These are phyloP conservation scores for Sporothrix inflata DNA, from an alignment of 2,329 filamentous ascomycete genomes.

Conservation along the genomic window DNA sequence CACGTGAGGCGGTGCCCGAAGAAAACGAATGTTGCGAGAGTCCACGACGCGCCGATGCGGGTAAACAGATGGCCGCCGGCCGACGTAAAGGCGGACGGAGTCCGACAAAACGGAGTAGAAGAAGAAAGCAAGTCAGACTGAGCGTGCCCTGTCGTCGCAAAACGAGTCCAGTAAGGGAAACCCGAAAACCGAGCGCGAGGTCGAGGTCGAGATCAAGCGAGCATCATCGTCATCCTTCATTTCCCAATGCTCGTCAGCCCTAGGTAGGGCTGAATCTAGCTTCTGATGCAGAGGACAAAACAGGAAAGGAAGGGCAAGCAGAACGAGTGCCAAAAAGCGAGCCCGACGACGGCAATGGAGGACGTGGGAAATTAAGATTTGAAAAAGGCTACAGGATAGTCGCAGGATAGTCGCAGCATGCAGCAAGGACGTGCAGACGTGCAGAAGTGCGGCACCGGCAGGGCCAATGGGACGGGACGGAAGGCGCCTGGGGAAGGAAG, in stretches of 20 bases:
- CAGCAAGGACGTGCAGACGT: constrained; percentile 2
- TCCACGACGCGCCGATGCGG: not conserved
- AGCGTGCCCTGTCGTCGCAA: not conserved
- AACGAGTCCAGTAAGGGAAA: not conserved
- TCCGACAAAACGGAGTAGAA: not conserved
- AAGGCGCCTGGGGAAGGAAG: not conserved
- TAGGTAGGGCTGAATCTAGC: constrained; percentile 28
- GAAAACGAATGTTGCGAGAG: not conserved
- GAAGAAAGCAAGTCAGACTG: not conserved
- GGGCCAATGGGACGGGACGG: not conserved
- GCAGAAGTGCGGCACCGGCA: not conserved
- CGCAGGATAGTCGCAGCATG: not conserved
- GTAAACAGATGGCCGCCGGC: not conserved
- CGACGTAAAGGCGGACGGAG: not conserved
- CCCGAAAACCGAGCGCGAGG: not conserved
- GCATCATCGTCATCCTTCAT: constrained; percentile 12
- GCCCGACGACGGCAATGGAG: not conserved
- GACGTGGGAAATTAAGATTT: not conserved
- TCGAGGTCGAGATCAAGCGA: not conserved
- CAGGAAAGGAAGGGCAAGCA: not conserved
- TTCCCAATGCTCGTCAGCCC: constrained; percentile 22
- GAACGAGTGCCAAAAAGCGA: not conserved
- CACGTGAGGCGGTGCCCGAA: not conserved
- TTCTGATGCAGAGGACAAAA: not conserved
- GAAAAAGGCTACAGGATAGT: not conserved